Evolutionary conservation across 75 land plant species (phyloP).

Genomic region (Pinus albicaulis): DNA sequence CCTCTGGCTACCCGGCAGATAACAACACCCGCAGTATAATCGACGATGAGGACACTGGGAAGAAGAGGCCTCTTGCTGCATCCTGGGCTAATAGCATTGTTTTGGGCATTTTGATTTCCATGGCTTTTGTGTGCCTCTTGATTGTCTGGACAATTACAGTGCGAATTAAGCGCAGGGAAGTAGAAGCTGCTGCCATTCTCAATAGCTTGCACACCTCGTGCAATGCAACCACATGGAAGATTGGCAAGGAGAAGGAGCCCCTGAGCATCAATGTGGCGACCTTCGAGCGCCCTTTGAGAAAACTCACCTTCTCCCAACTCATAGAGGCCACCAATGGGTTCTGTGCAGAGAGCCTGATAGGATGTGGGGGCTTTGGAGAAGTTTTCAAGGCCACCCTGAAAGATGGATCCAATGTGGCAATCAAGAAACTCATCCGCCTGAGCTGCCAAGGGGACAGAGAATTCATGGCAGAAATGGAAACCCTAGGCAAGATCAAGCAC

Average conservation of each 20-base stretch:
- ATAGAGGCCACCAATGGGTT: slow-evolving; percentile 87
- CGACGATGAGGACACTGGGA: not conserved
- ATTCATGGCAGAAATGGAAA: slow-evolving; percentile 94
- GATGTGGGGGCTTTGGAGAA: slow-evolving; percentile 81
- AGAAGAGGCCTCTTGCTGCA: slow-evolving; percentile 10
- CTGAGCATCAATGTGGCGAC: slow-evolving; percentile 88
- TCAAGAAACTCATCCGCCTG: slow-evolving; percentile 73
- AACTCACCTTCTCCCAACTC: slow-evolving; percentile 72
- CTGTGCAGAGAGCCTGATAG: slow-evolving; percentile 73
- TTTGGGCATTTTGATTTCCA: slow-evolving; percentile 52
- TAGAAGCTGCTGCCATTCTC: slow-evolving; percentile 48
- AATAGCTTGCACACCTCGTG: slow-evolving; percentile 41
- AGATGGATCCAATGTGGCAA: slow-evolving; percentile 76
- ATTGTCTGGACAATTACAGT: slow-evolving; percentile 62
- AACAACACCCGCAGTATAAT: not conserved
- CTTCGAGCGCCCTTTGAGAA: slow-evolving; percentile 73
- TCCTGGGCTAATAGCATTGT: slow-evolving; percentile 68
- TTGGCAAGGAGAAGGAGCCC: slow-evolving; percentile 72
- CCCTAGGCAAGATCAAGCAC: slow-evolving; percentile 88
- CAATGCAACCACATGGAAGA: slow-evolving; percentile 71
- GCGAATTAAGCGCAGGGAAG: slow-evolving; percentile 47
- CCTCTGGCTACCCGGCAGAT: not conserved
- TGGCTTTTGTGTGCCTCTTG: slow-evolving; percentile 50
- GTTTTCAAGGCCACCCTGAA: slow-evolving; percentile 70
- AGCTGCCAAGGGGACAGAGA: slow-evolving; percentile 89